Base-by-base conservation (phyloP, 2,329 filamentous ascomycete genomes). In the Fonsecaea erecta region DNA sequence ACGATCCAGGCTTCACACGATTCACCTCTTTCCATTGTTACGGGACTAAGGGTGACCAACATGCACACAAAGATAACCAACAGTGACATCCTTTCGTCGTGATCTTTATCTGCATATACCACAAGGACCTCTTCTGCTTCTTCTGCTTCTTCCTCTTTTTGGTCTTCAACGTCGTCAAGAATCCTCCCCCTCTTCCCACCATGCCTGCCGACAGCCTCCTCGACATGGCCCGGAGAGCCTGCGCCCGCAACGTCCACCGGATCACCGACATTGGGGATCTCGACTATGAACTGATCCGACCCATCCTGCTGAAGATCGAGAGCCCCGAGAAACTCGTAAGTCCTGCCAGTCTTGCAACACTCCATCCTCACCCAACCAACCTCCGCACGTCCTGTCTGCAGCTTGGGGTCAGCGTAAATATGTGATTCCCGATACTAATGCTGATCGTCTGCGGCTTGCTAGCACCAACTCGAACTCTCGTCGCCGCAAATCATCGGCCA, bases 401-500 rank as follows among this genome's bases (percentile, higher is more conserved):
- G 14, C 58, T n/a, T n/a, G n/a, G n/a, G n/a, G n/a, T n/a, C n/a
- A n/a, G n/a, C n/a, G n/a, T n/a, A n/a, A n/a, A n/a, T n/a, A n/a
- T n/a, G n/a, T n/a, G n/a, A n/a, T n/a, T n/a, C n/a, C n/a, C n/a
- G n/a, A n/a, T n/a, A n/a, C n/a, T n/a, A n/a, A n/a, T 56, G 58
- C n/a, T 58, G 52, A 54, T 12, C 11, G 58, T 24, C 16, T 28
- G 16, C 48, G 48, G 21, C 46, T 54, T 52, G 21, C 46, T 54
- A 83, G 80, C 78, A 81, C 70, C 77, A 83, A 63, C 84, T 97
- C 64, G 93, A 97, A 78, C 67, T 84, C 57, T 87, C 88, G 73
- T 93, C 89, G 4, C 91, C 92, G 0, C 91, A 96, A 69, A 84
- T 97, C 58, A 82, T 85, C 66, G 86, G 87, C 40, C 82, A 90